phyloP scores from a whole-genome alignment of 495 filamentous ascomycete genomes.

The Chaetomium tenue region DNA sequence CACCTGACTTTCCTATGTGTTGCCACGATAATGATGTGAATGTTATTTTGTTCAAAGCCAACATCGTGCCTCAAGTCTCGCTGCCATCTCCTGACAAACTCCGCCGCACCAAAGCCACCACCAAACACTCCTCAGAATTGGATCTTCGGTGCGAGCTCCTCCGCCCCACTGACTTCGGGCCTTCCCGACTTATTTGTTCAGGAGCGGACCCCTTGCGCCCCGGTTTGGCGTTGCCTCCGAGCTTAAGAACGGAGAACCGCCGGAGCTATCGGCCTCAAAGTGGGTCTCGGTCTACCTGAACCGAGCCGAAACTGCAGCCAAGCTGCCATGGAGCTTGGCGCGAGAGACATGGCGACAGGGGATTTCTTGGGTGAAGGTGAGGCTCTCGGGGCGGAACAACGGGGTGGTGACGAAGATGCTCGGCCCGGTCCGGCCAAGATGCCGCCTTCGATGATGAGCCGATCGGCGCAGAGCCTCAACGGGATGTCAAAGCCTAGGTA shows the following conservation, averaged over 20 bases:
- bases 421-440: no score
- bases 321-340: no score
- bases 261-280: constrained; percentile 22
- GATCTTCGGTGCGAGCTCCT: neutral
- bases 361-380: no score
- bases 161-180: neutral
- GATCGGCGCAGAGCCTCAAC: no score
- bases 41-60: neutral
- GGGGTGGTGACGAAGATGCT: no score
- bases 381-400: no score
- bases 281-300: neutral
- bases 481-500: no score
- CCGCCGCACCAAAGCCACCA: neutral
- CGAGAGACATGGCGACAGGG: no score
- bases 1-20: constrained; percentile 13
- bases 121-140: no score
- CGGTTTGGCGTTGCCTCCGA: constrained; percentile 3
- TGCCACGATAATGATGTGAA: constrained; percentile 21
- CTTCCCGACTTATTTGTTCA: constrained; percentile 6
- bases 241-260: constrained; percentile 15
- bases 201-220: neutral
- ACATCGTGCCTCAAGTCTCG: neutral
- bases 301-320: neutral
- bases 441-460: no score
- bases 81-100: neutral